Base-by-base conservation (phyloP, 108 stramenopile species). In the Nannochloropsis oceanica region DNA sequence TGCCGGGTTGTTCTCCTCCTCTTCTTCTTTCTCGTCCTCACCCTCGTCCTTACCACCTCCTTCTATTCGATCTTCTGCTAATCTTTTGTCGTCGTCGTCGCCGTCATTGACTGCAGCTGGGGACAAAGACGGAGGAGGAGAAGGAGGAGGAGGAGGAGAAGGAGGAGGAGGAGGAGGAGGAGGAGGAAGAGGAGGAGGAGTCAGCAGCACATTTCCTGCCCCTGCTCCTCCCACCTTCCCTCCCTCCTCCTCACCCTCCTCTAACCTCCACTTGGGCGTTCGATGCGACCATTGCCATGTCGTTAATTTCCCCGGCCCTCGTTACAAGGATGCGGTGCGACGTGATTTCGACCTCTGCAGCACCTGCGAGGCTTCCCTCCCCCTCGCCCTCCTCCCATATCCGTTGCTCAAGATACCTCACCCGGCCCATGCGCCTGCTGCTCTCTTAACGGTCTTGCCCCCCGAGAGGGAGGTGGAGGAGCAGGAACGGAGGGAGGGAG, bases 261-360 rank as follows among this genome's bases (percentile, higher is more conserved):
- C n/a, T n/a, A n/a, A n/a, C n/a, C 34, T 82, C 18, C 86, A 86
- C 83, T n/a, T 43, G 9, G 83, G 86, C 25, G 83, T 84, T 24
- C 34, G 24, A 3, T 88, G 87, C 82, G 85, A 88, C 43, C 79
- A 84, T 20, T 88, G 87, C 84, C 84, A 80, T 24, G 50, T 85
- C 81, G 1, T 25, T 11, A 80, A 84, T 1, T 84, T 88, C 50
- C 20, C 27, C 0, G 87, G 87, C 13, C 1, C 42, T 25, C 87
- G 87, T 20, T 88, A 82, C 82, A 88, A 85, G 84, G 44, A 84
- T 59, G 82, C 84, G 7, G 81, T 80, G 11, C 42, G 84, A 8
- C 59, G 44, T 22, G 80, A 88, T 26, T 88, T 85, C 81, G 84
- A 88, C 84, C 87, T 88, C 73, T 88, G 87, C 26, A 80, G 44